These are phyloP conservation scores for Syzygium oleosum DNA, from an alignment of 345 rosid genomes.

Conservation along the genomic window DNA sequence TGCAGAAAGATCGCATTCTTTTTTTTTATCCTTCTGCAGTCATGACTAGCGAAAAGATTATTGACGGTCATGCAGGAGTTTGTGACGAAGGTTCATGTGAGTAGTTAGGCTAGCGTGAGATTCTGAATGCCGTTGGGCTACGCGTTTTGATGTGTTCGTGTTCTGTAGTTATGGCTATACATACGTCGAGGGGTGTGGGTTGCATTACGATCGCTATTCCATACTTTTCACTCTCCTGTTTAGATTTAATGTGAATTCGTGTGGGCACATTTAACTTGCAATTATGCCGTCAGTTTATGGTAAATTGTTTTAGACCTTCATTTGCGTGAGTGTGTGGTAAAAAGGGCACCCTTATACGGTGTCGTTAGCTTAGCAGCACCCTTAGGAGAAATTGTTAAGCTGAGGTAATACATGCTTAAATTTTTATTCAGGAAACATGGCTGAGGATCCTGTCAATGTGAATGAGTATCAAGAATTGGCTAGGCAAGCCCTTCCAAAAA, in stretches of 20 bases:
- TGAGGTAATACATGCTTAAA: background rate
- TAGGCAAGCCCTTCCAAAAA: slow-evolving; percentile 64
- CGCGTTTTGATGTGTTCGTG: background rate
- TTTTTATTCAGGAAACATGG: slow-evolving; percentile 21
- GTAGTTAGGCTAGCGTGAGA: background rate
- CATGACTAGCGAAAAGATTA: background rate
- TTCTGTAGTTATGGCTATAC: background rate
- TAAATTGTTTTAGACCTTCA: background rate
- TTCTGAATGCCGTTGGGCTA: background rate
- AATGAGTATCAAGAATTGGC: slow-evolving; percentile 77
- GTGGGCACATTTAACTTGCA: background rate
- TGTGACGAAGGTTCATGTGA: background rate
- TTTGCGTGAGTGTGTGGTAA: background rate
- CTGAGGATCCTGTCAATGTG: slow-evolving; percentile 53
- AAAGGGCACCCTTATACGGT: too few relatives aligned
- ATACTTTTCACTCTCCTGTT: background rate
- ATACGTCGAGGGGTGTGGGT: background rate
- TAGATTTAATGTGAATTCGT: background rate
- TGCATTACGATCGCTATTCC: background rate
- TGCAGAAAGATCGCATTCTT: background rate
- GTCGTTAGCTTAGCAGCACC: too few relatives aligned
- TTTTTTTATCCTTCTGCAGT: background rate
- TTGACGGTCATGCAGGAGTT: background rate
- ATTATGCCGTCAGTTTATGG: background rate
- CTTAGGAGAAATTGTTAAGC: background rate